phyloP scores from a whole-genome alignment of 2,329 filamentous ascomycete species.

The Magnaporthiopsis incrustans region DNA sequence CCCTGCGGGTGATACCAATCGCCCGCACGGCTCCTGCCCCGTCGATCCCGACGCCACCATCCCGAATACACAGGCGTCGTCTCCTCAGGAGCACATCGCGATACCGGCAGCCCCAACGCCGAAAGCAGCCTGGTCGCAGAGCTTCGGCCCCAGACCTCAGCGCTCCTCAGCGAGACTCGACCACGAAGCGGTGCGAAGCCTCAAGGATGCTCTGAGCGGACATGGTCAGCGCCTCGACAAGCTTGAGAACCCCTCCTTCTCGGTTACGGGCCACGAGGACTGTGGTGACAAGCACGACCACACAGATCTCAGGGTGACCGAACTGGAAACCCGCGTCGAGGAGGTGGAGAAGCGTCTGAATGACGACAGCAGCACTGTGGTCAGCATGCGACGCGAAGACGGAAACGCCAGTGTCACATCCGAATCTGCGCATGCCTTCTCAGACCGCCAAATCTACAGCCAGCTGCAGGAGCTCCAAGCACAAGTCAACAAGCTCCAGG shows the following conservation, averaged over 20 bases:
- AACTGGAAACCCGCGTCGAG: conserved; percentile 57
- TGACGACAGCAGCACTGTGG: conserved; percentile 35
- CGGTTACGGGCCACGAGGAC: conserved; percentile 57
- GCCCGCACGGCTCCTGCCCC: not conserved
- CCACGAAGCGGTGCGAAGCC: conserved; percentile 30
- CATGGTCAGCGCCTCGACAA: conserved; percentile 59
- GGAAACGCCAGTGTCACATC: conserved; percentile 37
- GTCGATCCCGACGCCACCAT: conserved; percentile 3
- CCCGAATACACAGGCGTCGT: conserved; percentile 2
- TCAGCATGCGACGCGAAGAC: conserved; percentile 28
- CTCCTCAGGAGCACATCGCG: not conserved
- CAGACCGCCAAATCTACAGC: conserved; percentile 37
- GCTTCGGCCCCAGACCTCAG: conserved; percentile 10
- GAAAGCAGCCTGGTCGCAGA: not conserved
- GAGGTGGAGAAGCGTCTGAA: conserved; percentile 48
- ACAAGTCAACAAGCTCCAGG: conserved; percentile 48
- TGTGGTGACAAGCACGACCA: conserved; percentile 60
- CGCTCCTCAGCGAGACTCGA: conserved; percentile 10
- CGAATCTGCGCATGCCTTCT: conserved; percentile 32
- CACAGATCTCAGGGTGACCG: conserved; percentile 57
- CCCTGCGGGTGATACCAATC: conserved; percentile 11
- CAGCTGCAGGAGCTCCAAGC: conserved; percentile 43
- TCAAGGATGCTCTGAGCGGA: conserved; percentile 46
- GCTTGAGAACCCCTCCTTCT: conserved; percentile 64
- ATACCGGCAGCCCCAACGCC: conserved; percentile 4